These are phyloP conservation scores for Penicillium ochrochloron DNA, from an alignment of 495 filamentous ascomycete genomes.

Conservation along the genomic window DNA sequence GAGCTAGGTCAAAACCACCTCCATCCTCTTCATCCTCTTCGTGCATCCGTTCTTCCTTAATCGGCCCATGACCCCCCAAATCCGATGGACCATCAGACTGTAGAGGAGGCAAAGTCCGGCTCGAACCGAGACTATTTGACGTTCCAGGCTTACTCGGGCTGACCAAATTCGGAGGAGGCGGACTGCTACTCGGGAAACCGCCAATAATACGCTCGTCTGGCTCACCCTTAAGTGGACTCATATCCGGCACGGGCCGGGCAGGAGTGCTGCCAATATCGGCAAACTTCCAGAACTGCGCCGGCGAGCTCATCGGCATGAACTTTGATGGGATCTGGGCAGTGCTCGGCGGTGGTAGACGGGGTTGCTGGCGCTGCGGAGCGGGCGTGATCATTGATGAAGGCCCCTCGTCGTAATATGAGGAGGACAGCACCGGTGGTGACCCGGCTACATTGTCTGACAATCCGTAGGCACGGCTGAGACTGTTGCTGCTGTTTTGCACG, in stretches of 20 bases:
- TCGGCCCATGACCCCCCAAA: conserved; percentile 18
- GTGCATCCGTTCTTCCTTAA: conserved; percentile 29
- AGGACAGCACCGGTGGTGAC: conserved; percentile 74
- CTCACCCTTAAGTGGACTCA: conserved; percentile 62
- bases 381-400: conserved; percentile 77
- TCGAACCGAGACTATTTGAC: conserved; percentile 40
- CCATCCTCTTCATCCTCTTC: conserved; percentile 60
- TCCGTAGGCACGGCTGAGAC: conserved; percentile 56
- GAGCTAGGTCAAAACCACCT: conserved; percentile 67
- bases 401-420: conserved; percentile 61
- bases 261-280: conserved; percentile 75
- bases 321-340: conserved; percentile 89
- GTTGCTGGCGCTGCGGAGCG: conserved; percentile 80
- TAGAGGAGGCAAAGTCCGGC: conserved; percentile 42
- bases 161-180: conserved; percentile 55
- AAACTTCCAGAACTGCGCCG: conserved; percentile 97
- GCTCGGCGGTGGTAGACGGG: conserved; percentile 82
- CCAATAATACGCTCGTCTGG: conserved; percentile 48
- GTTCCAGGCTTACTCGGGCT: conserved; percentile 53
- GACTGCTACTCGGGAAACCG: conserved; percentile 70
- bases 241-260: conserved; percentile 62
- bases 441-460: conserved; percentile 62
- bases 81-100: conserved; percentile 32
- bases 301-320: conserved; percentile 92
- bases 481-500: conserved; percentile 56